A percentile compares a stretch with the other conserved stretches of the same genome.
Evolutionary conservation across 306 rosid genomes (phyloP).

Genomic region (Lathyrus sativus): DNA sequence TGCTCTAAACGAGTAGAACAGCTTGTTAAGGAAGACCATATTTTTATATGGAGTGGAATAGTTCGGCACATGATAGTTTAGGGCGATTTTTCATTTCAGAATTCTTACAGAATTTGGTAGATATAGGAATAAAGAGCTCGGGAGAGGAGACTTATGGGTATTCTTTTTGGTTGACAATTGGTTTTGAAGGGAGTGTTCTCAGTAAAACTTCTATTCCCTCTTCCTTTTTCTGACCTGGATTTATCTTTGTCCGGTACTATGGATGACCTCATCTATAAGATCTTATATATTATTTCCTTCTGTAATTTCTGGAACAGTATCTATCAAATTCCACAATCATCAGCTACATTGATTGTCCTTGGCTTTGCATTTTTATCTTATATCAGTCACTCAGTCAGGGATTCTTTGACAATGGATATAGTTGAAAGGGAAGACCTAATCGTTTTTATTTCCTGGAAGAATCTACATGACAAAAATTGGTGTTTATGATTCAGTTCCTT

Average conservation of each 20-base stretch:
- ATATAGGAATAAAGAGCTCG: background rate
- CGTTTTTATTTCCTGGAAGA: background rate
- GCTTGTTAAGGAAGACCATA: background rate
- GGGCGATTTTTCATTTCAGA: background rate
- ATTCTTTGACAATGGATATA: background rate
- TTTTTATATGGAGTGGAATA: background rate
- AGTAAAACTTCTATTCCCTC: background rate
- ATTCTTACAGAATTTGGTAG: background rate
- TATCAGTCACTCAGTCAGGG: background rate
- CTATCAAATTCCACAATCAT: background rate
- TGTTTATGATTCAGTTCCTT: slow-evolving; percentile 1
- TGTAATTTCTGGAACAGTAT: background rate
- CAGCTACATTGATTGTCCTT: background rate
- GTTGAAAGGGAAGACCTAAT: background rate
- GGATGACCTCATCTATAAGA: background rate
- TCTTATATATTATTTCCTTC: background rate
- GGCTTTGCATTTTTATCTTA: background rate
- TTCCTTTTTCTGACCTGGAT: background rate
- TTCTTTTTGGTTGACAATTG: background rate
- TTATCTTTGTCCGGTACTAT: background rate
- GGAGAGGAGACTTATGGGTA: background rate
- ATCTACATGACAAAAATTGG: background rate
- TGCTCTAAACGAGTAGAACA: background rate
- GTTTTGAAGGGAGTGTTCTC: background rate
- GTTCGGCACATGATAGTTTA: background rate